Base-by-base conservation (phyloP, 2,329 filamentous ascomycete species). In the Phialophora verrucosa region DNA sequence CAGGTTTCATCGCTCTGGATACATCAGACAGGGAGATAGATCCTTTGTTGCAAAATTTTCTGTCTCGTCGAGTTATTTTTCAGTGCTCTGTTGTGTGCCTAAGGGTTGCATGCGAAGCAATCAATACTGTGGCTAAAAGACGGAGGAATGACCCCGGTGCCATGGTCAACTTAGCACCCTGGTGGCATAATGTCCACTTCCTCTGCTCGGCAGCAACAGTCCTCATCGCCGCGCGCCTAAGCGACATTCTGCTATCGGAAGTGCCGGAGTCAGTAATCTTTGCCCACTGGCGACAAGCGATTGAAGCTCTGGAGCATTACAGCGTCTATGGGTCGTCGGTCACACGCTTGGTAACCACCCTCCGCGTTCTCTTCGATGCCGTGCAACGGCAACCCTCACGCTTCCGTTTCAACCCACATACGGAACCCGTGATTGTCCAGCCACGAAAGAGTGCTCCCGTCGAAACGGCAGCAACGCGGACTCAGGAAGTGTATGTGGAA, bases 121-220 rank as follows among this genome's bases (percentile, higher is more conserved):
- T 78, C 27, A 69, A 75, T 31, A 59, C 76, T 10, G 76, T 78
- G 11, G 66, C 75, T 44, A 70, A 64, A 61, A 35, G 49, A 25
- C 54, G 35, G 31, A 44, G 44, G 5, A 27, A 23, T 11, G 23
- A 23, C 5, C 35, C 25, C 12, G 61, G 42, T 14, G 56, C 59
- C 8, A 42, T 38, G 8, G 76, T 75, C 0, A 74, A 73, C 0
- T 67, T 77, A 42, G 73, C 76, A 10, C 75, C 76, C 1, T 78
- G 76, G 76, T 78, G 76, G 76, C 77, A 77, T 54, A 77, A 77
- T 2, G 75, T 77, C n/a, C 72, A 78, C 2, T 78, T 76, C 49
- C 69, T 77, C 4, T 77, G 78, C 64, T 76, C 75, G 1, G 74
- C 76, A 3, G 76, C 76, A 8, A 77, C 76, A 1, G 74, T 78